Base-by-base conservation (phyloP, 108 stramenopile genomes). In the Stephanodiscus minutulus region DNA sequence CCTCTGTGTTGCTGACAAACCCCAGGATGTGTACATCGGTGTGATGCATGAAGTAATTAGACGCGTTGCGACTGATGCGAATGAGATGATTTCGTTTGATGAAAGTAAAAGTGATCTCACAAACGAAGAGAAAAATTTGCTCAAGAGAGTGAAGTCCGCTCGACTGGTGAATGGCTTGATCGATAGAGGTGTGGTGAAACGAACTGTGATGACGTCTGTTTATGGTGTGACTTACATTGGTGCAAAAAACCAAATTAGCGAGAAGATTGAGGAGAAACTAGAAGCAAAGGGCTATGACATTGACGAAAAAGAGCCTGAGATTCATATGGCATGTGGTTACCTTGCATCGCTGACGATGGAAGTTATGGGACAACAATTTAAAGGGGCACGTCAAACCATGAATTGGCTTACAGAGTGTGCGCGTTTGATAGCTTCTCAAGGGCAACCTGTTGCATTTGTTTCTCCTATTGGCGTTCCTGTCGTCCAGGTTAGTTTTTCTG, bases 121-220 rank as follows among this genome's bases (percentile, higher is more conserved):
- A 27, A 79, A 46, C 22, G 60, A 67, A 1, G 82, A 92, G 71
- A 83, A 76, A 67, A 88, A 86, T 59, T 73, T 67, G 24, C 60
- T 86, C 0, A 84, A 82, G 56, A 77, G 76, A 52, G 84, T 96
- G 44, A 68, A 78, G 46, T 68, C 84, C 4, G 97, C 97, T 13
- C 88, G 81, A 39, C 82, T 96, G 24, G 86, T 98, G 35, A 82
- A 94, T 57, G 97, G 96, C 12, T 70, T 92, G 20, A 93, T 99
- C 64, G 90, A 90, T 64, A 89, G 99, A 37, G 98, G 98, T 63
- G 97, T 98, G 8, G 96, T 99, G 55, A 99, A 99, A 79, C 89
- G 98, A 77, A 99, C 99, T 48, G 98, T 99, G n/a, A 99, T 99
- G 99, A 99, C 99, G 37, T 95, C 93, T 53, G 99, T 99, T 8